Evolutionary conservation across 192 early-diverging fungal species (phyloP).

Genomic region (Backusella tuberculispora): DNA sequence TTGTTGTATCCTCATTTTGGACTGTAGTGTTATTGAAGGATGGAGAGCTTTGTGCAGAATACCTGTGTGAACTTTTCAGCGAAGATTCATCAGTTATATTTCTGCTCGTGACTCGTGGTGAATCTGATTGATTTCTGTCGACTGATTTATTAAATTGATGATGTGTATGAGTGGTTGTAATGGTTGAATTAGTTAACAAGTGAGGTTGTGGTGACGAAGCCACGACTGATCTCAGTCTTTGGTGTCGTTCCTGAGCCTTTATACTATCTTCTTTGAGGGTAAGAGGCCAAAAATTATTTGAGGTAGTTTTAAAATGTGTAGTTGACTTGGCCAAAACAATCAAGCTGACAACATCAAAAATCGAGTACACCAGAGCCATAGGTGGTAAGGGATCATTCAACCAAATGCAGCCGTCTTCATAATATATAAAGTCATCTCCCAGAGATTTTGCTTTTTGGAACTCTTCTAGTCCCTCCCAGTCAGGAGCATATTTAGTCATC

Average conservation of each 20-base stretch:
- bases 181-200: neutral
- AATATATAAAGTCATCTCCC: constrained; percentile 13
- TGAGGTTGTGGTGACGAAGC: neutral
- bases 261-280: neutral
- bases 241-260: constrained; percentile 1
- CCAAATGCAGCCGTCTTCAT: constrained; percentile 33
- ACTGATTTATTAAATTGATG: neutral
- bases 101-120: neutral
- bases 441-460: constrained; percentile 33
- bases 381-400: constrained; percentile 26
- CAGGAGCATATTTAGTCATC: constrained; percentile 24
- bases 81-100: neutral
- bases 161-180: neutral
- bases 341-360: constrained; percentile 43
- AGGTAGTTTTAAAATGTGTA: neutral
- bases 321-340: constrained; percentile 28
- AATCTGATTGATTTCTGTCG: neutral
- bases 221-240: neutral
- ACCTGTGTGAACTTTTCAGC: neutral
- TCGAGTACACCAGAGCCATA: constrained; percentile 33
- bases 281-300: constrained; percentile 21
- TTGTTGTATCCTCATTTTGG: neutral
- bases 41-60: neutral
- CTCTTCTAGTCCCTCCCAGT: constrained; percentile 34
- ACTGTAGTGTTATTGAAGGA: neutral